Evolutionary conservation across 2,329 filamentous ascomycete genomes (phyloP).

Genomic region (Trichothecium sympodiale): DNA sequence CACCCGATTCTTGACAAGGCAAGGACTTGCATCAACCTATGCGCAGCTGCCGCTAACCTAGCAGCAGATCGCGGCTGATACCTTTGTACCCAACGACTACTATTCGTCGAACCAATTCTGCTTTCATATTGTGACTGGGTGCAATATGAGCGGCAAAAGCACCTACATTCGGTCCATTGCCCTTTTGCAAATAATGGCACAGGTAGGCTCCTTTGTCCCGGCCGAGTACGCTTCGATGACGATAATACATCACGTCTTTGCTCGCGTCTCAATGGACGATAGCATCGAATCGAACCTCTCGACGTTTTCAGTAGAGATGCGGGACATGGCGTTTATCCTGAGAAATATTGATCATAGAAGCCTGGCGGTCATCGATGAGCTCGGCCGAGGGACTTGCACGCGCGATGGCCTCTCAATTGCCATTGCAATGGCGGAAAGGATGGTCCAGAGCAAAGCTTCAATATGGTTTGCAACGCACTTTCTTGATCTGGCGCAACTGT

Average conservation of each 20-base stretch:
- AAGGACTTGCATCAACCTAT: constrained; percentile 1
- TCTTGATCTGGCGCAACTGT: constrained; percentile 64
- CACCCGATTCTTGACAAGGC: constrained; percentile 71
- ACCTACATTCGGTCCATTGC: constrained; percentile 86
- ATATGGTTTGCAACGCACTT: constrained; percentile 97
- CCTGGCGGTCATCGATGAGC: constrained; percentile 79
- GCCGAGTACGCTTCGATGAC: constrained; percentile 74
- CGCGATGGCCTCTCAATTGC: constrained; percentile 83
- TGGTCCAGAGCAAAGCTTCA: constrained; percentile 66
- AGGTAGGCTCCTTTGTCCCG: constrained; percentile 84
- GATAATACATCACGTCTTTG: constrained; percentile 74
- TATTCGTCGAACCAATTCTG: constrained; percentile 64
- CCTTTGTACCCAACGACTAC: constrained; percentile 79
- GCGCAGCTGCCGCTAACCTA: constrained; percentile 3
- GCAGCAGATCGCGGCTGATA: constrained; percentile 41
- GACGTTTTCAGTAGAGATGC: constrained; percentile 90
- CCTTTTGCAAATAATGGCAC: constrained; percentile 82
- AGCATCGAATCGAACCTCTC: constrained; percentile 84
- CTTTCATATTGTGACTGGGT: constrained; percentile 90
- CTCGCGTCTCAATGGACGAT: constrained; percentile 77
- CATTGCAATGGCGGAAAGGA: constrained; percentile 76
- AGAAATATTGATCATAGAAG: constrained; percentile 67
- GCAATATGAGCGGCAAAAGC: constrained; percentile 97
- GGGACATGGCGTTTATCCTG: constrained; percentile 88
- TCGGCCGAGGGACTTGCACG: constrained; percentile 83